Evolutionary conservation across 345 rosid species (phyloP).

Genomic region (Fremontodendron californicum): DNA sequence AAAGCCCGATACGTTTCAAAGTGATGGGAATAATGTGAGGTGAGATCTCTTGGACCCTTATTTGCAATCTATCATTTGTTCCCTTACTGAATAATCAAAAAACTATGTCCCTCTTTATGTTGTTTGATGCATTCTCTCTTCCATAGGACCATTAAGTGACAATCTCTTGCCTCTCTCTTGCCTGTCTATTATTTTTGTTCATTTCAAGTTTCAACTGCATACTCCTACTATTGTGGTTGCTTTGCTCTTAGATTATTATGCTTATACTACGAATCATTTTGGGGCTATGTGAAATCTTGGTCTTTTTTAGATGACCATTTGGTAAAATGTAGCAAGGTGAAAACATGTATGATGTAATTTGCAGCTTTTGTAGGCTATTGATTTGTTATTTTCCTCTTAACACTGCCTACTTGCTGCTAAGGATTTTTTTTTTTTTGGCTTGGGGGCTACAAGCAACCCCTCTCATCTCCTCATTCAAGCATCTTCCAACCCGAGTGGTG

Average conservation of each 20-base stretch:
- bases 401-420: not conserved
- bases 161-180: not conserved
- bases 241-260: constrained; percentile 9
- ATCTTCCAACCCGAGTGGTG: not conserved
- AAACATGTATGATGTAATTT: not conserved
- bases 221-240: not conserved
- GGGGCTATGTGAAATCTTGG: constrained; percentile 3
- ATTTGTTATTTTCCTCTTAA: not conserved
- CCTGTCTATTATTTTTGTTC: not conserved
- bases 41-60: constrained; percentile 24
- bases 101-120: not conserved
- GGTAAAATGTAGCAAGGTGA: not conserved
- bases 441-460: not conserved
- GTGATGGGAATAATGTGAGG: constrained; percentile 44
- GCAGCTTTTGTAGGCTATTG: not conserved
- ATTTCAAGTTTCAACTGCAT: not conserved
- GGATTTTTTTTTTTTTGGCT: not conserved
- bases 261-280: not conserved
- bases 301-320: not conserved
- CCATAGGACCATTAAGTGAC: constrained; percentile 5
- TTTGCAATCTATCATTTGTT: not conserved
- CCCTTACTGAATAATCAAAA: not conserved
- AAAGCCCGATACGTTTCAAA: constrained; percentile 65
- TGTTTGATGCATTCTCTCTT: constrained; percentile 12
- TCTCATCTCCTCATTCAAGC: not conserved